These are phyloP conservation scores for Tagetes patula DNA, from an alignment of 129 eudicot species.

Conservation along the genomic window DNA sequence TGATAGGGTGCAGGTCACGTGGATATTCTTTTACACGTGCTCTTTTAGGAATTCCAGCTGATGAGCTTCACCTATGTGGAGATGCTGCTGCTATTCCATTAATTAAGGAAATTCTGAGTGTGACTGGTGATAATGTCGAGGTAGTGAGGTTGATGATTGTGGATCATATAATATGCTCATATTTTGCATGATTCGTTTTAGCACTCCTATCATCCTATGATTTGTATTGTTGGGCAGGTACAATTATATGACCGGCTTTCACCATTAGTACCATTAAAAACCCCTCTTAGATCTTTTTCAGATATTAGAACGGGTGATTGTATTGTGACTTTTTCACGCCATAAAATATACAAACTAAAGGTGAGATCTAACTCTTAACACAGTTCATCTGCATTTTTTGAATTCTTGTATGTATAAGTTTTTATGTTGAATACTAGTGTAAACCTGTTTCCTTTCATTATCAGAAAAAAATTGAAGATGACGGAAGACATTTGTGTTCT, in stretches of 20 bases:
- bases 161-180: conserved; percentile 17
- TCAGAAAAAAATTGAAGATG: conserved; percentile 70
- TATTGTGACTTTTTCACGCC: conserved; percentile 86
- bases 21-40: conserved; percentile 97
- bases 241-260: conserved; percentile 81
- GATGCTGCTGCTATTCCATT: conserved; percentile 95
- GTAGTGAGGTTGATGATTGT: conserved; percentile 34
- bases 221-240: conserved; percentile 44
- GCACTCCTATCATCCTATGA: conserved; percentile 5
- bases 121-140: conserved; percentile 72
- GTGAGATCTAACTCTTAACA: conserved; percentile 34
- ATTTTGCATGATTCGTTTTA: neutral
- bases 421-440: neutral
- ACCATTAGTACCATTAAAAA: conserved; percentile 65
- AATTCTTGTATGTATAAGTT: neutral
- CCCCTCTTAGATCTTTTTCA: conserved; percentile 81
- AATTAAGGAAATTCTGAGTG: conserved; percentile 71
- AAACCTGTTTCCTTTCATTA: conserved; percentile 19
- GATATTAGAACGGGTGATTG: conserved; percentile 84
- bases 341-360: conserved; percentile 68
- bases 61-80: conserved; percentile 93
- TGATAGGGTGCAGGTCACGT: conserved; percentile 79
- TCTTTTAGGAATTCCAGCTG: conserved; percentile 79
- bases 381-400: neutral
- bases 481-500: conserved; percentile 79